Conservation (phyloP, 2,329 filamentous ascomycete species). For the Trichoderma oligosporum region DNA sequence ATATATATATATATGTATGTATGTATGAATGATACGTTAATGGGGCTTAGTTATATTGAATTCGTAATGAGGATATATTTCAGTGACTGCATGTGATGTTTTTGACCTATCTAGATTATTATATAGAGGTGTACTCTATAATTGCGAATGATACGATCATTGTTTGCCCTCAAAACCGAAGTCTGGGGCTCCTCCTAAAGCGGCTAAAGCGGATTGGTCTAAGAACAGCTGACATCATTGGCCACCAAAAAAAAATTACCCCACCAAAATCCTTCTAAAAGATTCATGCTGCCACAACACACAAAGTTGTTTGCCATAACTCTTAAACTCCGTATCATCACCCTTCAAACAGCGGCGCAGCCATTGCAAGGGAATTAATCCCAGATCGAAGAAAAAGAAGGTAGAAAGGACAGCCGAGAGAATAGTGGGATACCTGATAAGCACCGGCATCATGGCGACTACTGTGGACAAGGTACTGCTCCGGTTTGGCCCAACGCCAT, state of each 20-base stretch:
- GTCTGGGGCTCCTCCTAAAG: background rate
- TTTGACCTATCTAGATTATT: too few relatives aligned
- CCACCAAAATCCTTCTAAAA: constrained; percentile 33
- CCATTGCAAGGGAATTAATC: background rate
- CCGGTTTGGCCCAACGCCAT: too few relatives aligned
- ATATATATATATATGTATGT: too few relatives aligned
- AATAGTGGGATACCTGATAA: background rate
- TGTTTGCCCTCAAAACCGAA: background rate
- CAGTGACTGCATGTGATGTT: too few relatives aligned
- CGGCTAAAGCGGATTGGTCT: constrained; percentile 3
- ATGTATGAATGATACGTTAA: too few relatives aligned
- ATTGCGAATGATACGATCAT: too few relatives aligned
- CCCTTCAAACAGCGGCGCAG: background rate
- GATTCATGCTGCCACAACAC: constrained; percentile 20
- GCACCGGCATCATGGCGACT: constrained; percentile 72
- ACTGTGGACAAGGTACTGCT: constrained; percentile 88
- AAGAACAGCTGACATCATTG: constrained; percentile 34
- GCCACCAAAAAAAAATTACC: constrained; percentile 36
- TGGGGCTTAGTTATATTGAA: too few relatives aligned
- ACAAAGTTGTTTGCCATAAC: constrained; percentile 12
- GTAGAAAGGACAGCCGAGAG: background rate
- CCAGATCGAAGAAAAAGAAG: background rate
- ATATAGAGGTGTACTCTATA: too few relatives aligned
- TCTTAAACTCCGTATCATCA: background rate
- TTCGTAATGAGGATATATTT: too few relatives aligned